phyloP scores from a whole-genome alignment of 2,329 filamentous ascomycete genomes.

The Nemania diffusa region DNA sequence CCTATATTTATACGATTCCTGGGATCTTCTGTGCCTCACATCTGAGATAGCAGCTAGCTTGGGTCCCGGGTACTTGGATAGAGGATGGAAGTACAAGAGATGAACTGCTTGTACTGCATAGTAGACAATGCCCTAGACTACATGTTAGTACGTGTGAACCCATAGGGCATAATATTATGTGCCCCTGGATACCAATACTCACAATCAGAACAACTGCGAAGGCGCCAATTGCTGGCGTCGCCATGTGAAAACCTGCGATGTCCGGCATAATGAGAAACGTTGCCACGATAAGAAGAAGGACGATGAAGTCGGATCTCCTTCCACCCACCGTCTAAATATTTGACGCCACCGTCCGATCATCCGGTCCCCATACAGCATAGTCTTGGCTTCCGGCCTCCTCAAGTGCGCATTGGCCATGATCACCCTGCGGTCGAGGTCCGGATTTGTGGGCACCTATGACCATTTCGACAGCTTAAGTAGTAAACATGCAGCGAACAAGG shows the following conservation, averaged over 20 bases:
- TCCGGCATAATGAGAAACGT: constrained; percentile 13
- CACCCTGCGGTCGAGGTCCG: background rate
- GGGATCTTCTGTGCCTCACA: constrained; percentile 15
- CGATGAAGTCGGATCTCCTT: background rate
- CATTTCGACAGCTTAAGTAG: background rate
- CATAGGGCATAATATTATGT: background rate
- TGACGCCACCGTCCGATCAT: background rate
- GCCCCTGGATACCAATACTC: background rate
- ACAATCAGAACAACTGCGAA: constrained; percentile 17
- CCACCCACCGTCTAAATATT: background rate
- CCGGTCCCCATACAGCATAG: background rate
- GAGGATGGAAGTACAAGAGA: constrained; percentile 36
- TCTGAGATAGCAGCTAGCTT: constrained; percentile 37
- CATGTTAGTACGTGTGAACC: constrained; percentile 4
- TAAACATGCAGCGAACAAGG: background rate
- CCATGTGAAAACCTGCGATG: constrained; percentile 12
- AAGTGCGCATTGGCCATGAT: constrained; percentile 5
- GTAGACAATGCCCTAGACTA: constrained; percentile 22
- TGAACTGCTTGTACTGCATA: constrained; percentile 13
- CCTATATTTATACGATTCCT: background rate
- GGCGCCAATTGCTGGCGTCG: constrained; percentile 13
- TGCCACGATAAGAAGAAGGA: background rate
- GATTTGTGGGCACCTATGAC: constrained; percentile 11
- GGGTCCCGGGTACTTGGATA: constrained; percentile 39
- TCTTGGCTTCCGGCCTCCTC: background rate